Evolutionary conservation across 768 basidiomycete species (phyloP).

Genomic region (Hericium alpestre): DNA sequence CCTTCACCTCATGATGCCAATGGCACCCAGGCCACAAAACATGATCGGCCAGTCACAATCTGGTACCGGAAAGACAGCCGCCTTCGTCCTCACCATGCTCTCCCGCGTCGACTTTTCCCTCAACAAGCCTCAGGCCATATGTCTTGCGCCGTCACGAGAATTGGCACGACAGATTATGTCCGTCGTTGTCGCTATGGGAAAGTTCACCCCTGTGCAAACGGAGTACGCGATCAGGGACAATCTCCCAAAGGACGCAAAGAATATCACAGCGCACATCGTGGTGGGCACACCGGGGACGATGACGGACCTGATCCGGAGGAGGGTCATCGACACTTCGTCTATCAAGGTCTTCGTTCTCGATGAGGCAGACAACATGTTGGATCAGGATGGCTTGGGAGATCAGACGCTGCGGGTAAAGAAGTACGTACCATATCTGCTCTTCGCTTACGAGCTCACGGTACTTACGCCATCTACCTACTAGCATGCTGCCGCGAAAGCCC

Average conservation of each 20-base stretch:
- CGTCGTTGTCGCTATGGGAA: slow-evolving; percentile 88
- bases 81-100: slow-evolving; percentile 95
- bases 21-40: slow-evolving; percentile 71
- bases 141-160: slow-evolving; percentile 96
- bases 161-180: slow-evolving; percentile 96
- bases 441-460: background rate
- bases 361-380: slow-evolving; percentile 98
- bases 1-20: slow-evolving; percentile 1
- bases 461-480: slow-evolving; percentile 15
- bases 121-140: slow-evolving; percentile 87
- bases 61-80: slow-evolving; percentile 97
- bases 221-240: slow-evolving; percentile 93
- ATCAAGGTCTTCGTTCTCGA: slow-evolving; percentile 93
- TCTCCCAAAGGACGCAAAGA: slow-evolving; percentile 51
- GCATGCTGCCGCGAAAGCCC: slow-evolving; percentile 44
- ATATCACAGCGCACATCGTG: slow-evolving; percentile 79
- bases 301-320: slow-evolving; percentile 71
- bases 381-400: slow-evolving; percentile 87
- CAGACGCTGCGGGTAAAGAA: slow-evolving; percentile 91
- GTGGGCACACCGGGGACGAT: slow-evolving; percentile 97
- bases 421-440: slow-evolving; percentile 33
- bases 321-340: slow-evolving; percentile 65
- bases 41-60: slow-evolving; percentile 99
- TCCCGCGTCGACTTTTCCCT: slow-evolving; percentile 81
- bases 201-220: slow-evolving; percentile 86